phyloP scores from a whole-genome alignment of 1,284 basidiomycete species.

The Trametes polyzona region DNA sequence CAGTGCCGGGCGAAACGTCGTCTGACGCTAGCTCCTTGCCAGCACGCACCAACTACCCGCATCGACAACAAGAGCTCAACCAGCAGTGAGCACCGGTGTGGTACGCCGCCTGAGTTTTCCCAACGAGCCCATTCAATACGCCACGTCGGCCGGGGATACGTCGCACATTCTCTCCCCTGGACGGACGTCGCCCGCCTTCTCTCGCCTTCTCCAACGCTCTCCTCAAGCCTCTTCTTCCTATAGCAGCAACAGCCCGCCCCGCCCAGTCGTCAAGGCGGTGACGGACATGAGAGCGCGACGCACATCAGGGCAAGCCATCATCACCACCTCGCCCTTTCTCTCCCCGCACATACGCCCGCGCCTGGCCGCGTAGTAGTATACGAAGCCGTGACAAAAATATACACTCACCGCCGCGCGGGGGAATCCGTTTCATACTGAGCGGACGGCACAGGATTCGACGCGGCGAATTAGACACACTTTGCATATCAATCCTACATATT shows the following conservation, averaged over 20 bases:
- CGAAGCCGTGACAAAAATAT: background rate
- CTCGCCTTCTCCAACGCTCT: background rate
- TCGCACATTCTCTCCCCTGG: constrained; percentile 12
- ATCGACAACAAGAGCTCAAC: background rate
- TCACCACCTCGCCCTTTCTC: background rate
- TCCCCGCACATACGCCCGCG: too few species aligned
- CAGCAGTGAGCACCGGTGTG: background rate
- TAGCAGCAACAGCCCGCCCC: too few species aligned
- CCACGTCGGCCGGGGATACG: constrained; percentile 13
- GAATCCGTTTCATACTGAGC: too few species aligned
- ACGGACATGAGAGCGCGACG: constrained; percentile 1
- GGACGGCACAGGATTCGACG: background rate
- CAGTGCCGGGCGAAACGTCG: background rate
- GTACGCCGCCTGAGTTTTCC: too few species aligned
- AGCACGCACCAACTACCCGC: too few species aligned
- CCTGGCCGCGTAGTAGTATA: too few species aligned
- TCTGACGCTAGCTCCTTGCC: background rate
- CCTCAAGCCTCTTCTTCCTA: background rate
- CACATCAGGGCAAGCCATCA: too few species aligned
- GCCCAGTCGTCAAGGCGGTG: background rate
- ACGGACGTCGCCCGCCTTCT: background rate
- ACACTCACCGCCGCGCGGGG: background rate
- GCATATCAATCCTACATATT: too few species aligned
- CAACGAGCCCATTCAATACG: background rate
- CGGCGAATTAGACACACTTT: background rate